Base-by-base conservation (phyloP, 139 green algal genomes). In the Volvox reticuliferus region DNA sequence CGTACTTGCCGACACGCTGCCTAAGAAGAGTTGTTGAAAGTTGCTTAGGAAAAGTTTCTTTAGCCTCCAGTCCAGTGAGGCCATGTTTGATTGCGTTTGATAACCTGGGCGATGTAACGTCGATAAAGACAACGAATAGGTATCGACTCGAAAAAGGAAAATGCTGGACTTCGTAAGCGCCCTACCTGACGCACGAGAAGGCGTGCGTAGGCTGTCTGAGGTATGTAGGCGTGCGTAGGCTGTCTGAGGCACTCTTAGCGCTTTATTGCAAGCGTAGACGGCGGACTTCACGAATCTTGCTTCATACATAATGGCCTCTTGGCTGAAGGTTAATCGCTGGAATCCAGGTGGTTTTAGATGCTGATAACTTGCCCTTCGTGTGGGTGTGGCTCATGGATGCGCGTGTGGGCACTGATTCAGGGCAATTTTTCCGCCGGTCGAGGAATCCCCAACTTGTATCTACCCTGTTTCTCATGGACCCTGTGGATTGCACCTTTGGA, bases 171-270 rank as follows among this genome's bases (percentile, higher is more conserved):
- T 89, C 24, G 69, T 89, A 2, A 44, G 28, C 1, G 26, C 18
- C 6, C 44, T 89, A 1, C 85, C 85, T 5, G 85, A 89, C 16
- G 69, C 85, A 9, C 71, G 69, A 1, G 85, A 89, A 61, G 69
- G 85, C 12, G 85, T 89, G 85, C 44, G 85, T 18, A 24, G 85
- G 36, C 71, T 89, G 0, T 82, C 85, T 20, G 17, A 67, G 85
- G 85, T 89, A 24, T 22, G 69, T n/a, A 35, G 12, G 30, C 12
- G 13, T 89, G 85, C 44, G 85, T 18, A 24, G 85, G 36, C 71
- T 89, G 0, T 82, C 85, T 20, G 17, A 67, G 85, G 85, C 82
- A 24, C 19, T 71, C 32, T 86, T 50, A 73, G 50, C 50, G 1
- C 1, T 13, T n/a, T 44, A n/a, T 30, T 30, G 32, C 6, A 73